Percentiles rank a stretch among this genome's conserved stretches.
Conservation (phyloP, 2,329 filamentous ascomycete species). For the Fusarium torulosum region DNA sequence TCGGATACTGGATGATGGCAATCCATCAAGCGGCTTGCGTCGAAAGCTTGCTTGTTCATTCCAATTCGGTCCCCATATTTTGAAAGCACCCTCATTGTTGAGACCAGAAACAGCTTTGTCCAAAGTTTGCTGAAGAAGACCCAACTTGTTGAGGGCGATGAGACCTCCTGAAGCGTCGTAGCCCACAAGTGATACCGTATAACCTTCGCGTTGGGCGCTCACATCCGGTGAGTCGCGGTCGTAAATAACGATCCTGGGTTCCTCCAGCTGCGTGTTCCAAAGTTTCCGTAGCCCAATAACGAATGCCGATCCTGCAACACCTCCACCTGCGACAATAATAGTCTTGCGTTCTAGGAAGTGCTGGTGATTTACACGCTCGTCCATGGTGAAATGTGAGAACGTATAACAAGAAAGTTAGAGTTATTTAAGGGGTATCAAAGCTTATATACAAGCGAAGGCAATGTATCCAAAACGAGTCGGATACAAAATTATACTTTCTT, state of each 20-base stretch:
- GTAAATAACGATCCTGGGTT: constrained; percentile 56
- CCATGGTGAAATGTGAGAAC: constrained; percentile 16
- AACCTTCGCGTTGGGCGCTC: constrained; percentile 52
- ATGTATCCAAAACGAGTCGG: not conserved
- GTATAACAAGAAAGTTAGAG: not conserved
- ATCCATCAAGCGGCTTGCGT: constrained; percentile 48
- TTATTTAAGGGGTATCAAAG: not conserved
- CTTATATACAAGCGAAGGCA: not conserved
- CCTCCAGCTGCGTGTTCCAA: constrained; percentile 50
- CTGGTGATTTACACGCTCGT: constrained; percentile 29
- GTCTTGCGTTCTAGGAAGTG: constrained; percentile 56
- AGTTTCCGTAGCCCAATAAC: constrained; percentile 55
- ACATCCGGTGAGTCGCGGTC: constrained; percentile 56
- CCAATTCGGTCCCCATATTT: constrained; percentile 57
- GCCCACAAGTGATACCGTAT: constrained; percentile 57
- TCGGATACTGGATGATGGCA: constrained; percentile 55
- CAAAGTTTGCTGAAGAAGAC: constrained; percentile 53
- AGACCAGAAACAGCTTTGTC: constrained; percentile 50
- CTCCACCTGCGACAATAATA: constrained; percentile 59
- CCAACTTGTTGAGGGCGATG: constrained; percentile 55
- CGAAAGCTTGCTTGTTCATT: constrained; percentile 51
- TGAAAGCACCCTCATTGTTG: constrained; percentile 52
- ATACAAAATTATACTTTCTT: not conserved
- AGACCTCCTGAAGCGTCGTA: constrained; percentile 53
- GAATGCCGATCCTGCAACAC: constrained; percentile 60